These are phyloP conservation scores for Phytophthora uliginosa DNA, from an alignment of 352 stramenopile genomes.

Conservation along the genomic window DNA sequence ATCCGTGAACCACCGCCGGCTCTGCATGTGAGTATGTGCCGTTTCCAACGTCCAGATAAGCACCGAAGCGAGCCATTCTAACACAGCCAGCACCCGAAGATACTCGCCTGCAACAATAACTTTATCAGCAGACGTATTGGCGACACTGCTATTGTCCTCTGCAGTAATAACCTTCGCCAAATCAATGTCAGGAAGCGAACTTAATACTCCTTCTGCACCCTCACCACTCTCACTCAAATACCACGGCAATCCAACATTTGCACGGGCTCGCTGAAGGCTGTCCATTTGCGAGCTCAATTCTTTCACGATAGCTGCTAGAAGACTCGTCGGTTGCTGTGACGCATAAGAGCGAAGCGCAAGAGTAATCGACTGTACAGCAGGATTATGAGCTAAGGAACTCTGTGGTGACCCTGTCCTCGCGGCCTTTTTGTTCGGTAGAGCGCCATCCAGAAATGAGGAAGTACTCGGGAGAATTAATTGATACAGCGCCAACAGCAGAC, in stretches of 20 bases:
- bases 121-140: constrained; percentile 38
- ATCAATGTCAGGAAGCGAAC: constrained; percentile 66
- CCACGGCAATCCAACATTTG: constrained; percentile 53
- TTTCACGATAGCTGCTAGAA: constrained; percentile 74
- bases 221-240: constrained; percentile 57
- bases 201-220: constrained; percentile 71
- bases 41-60: constrained; percentile 85
- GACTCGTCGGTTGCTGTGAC: constrained; percentile 87
- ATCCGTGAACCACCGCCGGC: constrained; percentile 82
- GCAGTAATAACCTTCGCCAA: constrained; percentile 50
- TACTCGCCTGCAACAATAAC: constrained; percentile 68
- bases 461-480: constrained; percentile 87
- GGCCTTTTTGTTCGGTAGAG: constrained; percentile 34
- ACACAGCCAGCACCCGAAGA: constrained; percentile 67
- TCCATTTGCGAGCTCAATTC: constrained; percentile 73
- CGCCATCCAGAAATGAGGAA: constrained; percentile 82
- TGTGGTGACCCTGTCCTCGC: constrained; percentile 13
- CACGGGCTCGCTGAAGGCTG: constrained; percentile 43
- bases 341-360: constrained; percentile 91
- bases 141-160: constrained; percentile 24
- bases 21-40: constrained; percentile 77
- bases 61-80: constrained; percentile 86
- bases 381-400: constrained; percentile 79
- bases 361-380: constrained; percentile 90
- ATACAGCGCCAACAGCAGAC: constrained; percentile 92